A percentile compares a stretch with the other conserved stretches of the same genome.
Evolutionary conservation across 2,329 filamentous ascomycete species (phyloP).

Genomic region (Akanthomyces dipterigenus): DNA sequence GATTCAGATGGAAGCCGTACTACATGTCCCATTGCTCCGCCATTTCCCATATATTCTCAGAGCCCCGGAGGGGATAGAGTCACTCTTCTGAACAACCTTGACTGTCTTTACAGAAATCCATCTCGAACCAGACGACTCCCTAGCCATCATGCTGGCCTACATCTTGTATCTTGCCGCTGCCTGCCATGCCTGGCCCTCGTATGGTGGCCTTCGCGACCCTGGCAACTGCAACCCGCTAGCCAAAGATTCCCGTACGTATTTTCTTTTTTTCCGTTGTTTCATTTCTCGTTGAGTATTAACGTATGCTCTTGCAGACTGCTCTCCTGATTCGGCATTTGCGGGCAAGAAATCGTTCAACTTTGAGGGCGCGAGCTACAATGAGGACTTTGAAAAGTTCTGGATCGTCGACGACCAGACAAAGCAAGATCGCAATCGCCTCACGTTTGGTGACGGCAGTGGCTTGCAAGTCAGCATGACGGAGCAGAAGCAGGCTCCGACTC

Average conservation of each 20-base stretch:
- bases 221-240: conserved; percentile 16
- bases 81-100: neutral
- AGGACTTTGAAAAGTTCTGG: conserved; percentile 23
- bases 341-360: conserved; percentile 52
- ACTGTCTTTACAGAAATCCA: neutral
- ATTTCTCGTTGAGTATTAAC: neutral
- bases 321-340: conserved; percentile 61
- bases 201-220: conserved; percentile 4
- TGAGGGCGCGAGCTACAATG: conserved; percentile 46
- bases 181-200: conserved; percentile 8
- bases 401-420: conserved; percentile 26
- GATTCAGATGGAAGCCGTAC: neutral
- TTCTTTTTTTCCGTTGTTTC: neutral
- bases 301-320: conserved; percentile 38
- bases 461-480: conserved; percentile 48
- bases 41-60: neutral
- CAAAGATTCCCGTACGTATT: conserved; percentile 20
- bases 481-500: conserved; percentile 51
- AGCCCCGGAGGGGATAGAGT: neutral
- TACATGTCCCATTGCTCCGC: neutral
- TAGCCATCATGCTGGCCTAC: neutral
- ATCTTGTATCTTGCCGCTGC: neutral
- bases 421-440: conserved; percentile 20
- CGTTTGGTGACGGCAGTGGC: conserved; percentile 22
- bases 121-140: neutral